Conservation (phyloP, 2,329 filamentous ascomycete genomes). For the Cercospora sesami region DNA sequence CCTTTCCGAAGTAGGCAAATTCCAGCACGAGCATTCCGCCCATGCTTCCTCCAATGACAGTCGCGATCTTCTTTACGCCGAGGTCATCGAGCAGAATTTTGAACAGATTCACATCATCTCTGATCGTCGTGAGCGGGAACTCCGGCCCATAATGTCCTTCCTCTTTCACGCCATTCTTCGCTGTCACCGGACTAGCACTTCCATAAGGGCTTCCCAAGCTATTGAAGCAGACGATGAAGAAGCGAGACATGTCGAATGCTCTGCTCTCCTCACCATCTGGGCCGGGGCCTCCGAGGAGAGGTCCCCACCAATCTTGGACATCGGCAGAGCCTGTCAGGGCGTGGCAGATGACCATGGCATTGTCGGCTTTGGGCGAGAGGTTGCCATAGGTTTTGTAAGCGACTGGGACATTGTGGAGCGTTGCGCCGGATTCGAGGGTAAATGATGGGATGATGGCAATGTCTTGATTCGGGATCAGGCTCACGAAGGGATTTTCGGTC, state of each 20-base stretch:
- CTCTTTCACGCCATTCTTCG: constrained; percentile 73
- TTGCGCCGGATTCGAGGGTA: constrained; percentile 87
- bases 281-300: constrained; percentile 73
- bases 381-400: constrained; percentile 64
- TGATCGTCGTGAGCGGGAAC: constrained; percentile 90
- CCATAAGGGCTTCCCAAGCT: constrained; percentile 83
- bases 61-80: constrained; percentile 74
- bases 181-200: constrained; percentile 83
- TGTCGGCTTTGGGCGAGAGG: constrained; percentile 58
- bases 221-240: constrained; percentile 86
- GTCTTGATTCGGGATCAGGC: constrained; percentile 82
- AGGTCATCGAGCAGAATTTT: constrained; percentile 77
- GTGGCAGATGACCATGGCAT: constrained; percentile 72
- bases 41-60: constrained; percentile 80
- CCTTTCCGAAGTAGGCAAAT: constrained; percentile 86
- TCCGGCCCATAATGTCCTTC: constrained; percentile 87
- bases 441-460: constrained; percentile 86
- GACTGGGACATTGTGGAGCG: constrained; percentile 70
- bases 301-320: constrained; percentile 86
- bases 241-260: constrained; percentile 77
- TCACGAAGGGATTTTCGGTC: constrained; percentile 86
- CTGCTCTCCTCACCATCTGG: constrained; percentile 45
- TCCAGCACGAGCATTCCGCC: constrained; percentile 89
- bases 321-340: constrained; percentile 83
- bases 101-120: constrained; percentile 90